These are phyloP conservation scores for Solanum bulbocastanum DNA, from an alignment of 257 asterid genomes.

Conservation along the genomic window DNA sequence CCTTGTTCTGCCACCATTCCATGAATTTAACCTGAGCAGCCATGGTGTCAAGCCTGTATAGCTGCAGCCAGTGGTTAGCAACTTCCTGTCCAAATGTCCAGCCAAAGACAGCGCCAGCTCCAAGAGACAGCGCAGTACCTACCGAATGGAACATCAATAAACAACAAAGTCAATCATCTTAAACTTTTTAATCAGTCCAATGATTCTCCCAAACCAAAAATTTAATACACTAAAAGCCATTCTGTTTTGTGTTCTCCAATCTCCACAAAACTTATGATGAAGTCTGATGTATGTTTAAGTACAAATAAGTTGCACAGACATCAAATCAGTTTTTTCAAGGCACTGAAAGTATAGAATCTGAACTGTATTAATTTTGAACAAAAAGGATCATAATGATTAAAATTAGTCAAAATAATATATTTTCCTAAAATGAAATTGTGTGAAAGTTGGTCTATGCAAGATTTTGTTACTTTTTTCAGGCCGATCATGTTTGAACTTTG, in stretches of 20 bases:
- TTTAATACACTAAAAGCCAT: not conserved
- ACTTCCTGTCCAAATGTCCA: conserved; percentile 73
- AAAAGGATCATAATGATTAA: not conserved
- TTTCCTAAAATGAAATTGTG: not conserved
- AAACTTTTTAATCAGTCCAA: not conserved
- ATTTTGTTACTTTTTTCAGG: not conserved
- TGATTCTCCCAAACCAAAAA: not conserved
- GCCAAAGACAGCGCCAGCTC: conserved; percentile 72
- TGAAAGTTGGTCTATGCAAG: not conserved
- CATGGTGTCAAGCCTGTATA: conserved; percentile 59
- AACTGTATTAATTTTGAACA: not conserved
- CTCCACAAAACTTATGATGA: not conserved
- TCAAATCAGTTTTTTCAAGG: not conserved
- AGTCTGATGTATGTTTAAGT: not conserved
- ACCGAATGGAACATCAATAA: conserved; percentile 5
- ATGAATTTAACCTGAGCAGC: conserved; percentile 77
- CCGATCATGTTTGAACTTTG: not conserved
- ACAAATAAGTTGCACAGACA: not conserved
- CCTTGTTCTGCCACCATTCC: conserved; percentile 89
- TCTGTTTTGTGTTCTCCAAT: not conserved
- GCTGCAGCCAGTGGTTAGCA: conserved; percentile 72
- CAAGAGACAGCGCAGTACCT: conserved; percentile 76
- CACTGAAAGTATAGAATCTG: not conserved
- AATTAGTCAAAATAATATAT: not conserved
- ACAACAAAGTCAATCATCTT: not conserved